Evolutionary conservation across 371 early-diverging fungal species (phyloP).

Genomic region (Lichtheimia hyalospora): DNA sequence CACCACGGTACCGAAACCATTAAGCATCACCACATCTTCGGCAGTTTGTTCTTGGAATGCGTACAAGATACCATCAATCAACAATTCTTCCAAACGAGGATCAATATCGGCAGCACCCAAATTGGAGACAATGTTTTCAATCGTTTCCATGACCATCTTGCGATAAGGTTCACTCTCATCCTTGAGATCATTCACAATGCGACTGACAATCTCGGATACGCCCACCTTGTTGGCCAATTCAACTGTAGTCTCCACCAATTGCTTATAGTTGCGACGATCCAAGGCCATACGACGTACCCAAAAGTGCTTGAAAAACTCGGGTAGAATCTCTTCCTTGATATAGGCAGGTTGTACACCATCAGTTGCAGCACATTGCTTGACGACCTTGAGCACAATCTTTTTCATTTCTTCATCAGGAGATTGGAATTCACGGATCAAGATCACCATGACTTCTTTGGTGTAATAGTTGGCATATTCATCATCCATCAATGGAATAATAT

Average conservation of each 20-base stretch:
- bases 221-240: slow-evolving; percentile 94
- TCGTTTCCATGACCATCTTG: slow-evolving; percentile 97
- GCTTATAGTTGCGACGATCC: slow-evolving; percentile 89
- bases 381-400: slow-evolving; percentile 95
- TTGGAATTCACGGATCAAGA: slow-evolving; percentile 94
- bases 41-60: slow-evolving; percentile 97
- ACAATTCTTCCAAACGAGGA: slow-evolving; percentile 82
- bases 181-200: slow-evolving; percentile 89
- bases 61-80: slow-evolving; percentile 95
- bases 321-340: slow-evolving; percentile 87
- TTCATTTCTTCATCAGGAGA: slow-evolving; percentile 98
- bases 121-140: slow-evolving; percentile 76
- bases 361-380: slow-evolving; percentile 94
- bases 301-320: slow-evolving; percentile 94
- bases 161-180: slow-evolving; percentile 95
- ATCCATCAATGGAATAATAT: slow-evolving; percentile 97
- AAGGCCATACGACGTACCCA: slow-evolving; percentile 98
- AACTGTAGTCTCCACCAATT: slow-evolving; percentile 94
- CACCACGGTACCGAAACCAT: slow-evolving; percentile 94
- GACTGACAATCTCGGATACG: slow-evolving; percentile 82
- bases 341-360: slow-evolving; percentile 88
- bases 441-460: slow-evolving; percentile 90
- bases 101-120: slow-evolving; percentile 93
- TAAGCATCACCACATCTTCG: slow-evolving; percentile 90
- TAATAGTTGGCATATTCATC: slow-evolving; percentile 91